phyloP scores from a whole-genome alignment of 176 grass and related monocot genomes.

The Aegilops speltoides region DNA sequence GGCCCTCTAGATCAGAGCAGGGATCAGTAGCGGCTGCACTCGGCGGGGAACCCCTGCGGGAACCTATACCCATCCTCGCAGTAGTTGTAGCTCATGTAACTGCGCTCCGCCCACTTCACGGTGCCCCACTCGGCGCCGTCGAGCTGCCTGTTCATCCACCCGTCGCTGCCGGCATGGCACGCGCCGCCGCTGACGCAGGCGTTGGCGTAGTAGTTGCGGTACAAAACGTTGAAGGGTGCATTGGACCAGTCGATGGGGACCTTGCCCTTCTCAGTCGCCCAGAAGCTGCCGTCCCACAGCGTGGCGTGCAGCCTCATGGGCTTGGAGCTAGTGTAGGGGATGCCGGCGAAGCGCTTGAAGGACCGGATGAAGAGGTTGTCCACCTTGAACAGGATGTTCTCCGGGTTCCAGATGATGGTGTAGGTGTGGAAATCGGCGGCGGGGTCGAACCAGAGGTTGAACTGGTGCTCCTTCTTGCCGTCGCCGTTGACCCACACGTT shows the following conservation, averaged over 20 bases:
- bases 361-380: constrained; percentile 24
- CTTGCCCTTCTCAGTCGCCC: constrained; percentile 40
- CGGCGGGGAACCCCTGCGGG: constrained; percentile 13
- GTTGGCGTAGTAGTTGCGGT: neutral
- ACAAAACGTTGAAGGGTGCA: constrained; percentile 44
- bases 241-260: constrained; percentile 42
- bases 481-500: too few species aligned
- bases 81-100: constrained; percentile 19
- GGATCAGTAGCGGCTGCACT: constrained; percentile 7
- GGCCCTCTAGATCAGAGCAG: neutral
- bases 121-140: neutral
- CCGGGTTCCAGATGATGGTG: constrained; percentile 10
- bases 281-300: constrained; percentile 29
- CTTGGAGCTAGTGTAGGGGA: constrained; percentile 28
- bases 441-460: too few species aligned
- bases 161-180: neutral
- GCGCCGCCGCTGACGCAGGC: neutral
- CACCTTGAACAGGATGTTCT: constrained; percentile 37
- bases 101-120: neutral
- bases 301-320: constrained; percentile 52
- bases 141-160: constrained; percentile 2
- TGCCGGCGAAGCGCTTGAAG: constrained; percentile 39
- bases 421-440: too few species aligned
- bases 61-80: constrained; percentile 8
- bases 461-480: too few species aligned